Percentiles rank a stretch among this genome's conserved stretches.
Conservation (phyloP, 495 filamentous ascomycete species). For the Podospora didyma region DNA sequence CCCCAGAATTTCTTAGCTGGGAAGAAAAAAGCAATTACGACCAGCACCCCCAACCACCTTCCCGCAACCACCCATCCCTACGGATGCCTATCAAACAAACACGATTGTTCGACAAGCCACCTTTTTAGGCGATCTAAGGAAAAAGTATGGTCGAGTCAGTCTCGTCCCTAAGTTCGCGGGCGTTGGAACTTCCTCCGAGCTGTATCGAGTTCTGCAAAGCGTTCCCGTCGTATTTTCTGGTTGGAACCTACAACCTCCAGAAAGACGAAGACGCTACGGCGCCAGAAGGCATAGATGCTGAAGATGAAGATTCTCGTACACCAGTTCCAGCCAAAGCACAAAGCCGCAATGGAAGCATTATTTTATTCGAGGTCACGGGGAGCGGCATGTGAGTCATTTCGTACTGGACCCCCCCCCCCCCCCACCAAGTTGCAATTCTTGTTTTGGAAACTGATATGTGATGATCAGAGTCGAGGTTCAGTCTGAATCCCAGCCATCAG, state of each 20-base stretch:
- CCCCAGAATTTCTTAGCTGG: background rate
- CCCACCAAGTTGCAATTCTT: too few species aligned
- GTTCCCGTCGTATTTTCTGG: slow-evolving; percentile 62
- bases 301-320: slow-evolving; percentile 25
- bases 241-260: slow-evolving; percentile 83
- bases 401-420: too few species aligned
- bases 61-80: background rate
- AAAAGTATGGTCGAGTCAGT: slow-evolving; percentile 13
- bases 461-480: slow-evolving; percentile 37
- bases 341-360: slow-evolving; percentile 66
- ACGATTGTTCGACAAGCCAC: background rate
- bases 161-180: slow-evolving; percentile 36
- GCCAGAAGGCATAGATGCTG: slow-evolving; percentile 17
- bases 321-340: slow-evolving; percentile 38
- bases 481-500: slow-evolving; percentile 56
- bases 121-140: background rate
- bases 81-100: background rate
- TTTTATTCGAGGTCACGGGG: slow-evolving; percentile 55
- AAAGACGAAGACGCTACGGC: slow-evolving; percentile 30
- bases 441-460: slow-evolving; percentile 1
- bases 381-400: slow-evolving; percentile 47
- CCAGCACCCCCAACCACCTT: background rate
- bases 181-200: slow-evolving; percentile 65
- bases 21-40: slow-evolving; percentile 11
- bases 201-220: slow-evolving; percentile 77